Evolutionary conservation across 805 yeast genomes (phyloP), one percentile per base, ranked within the genome.

Genomic region (Nakazawaea molendinolei): DNA sequence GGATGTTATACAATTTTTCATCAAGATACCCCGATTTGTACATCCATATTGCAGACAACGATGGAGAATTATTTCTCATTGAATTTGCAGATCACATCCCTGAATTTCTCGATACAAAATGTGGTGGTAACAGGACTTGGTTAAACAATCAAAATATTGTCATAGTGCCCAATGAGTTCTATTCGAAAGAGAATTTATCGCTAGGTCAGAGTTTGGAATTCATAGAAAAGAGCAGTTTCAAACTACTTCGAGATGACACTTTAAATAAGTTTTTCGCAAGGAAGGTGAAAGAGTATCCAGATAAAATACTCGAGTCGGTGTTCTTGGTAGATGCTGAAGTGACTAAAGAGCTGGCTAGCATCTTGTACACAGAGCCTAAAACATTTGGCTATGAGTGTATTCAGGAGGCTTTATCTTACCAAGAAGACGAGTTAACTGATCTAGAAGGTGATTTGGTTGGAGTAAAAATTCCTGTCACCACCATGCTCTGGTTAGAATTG

Each of bases 91-190:
- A 74, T 3, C 38, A 44, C 2, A 46, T 44, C 8, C 39, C 38
- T 8, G 56, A 56, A 5, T 71, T 76, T 70, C 46, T 71, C 8
- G 60, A 55, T 5, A 75, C 75, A 2, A 61, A 55, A 14, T 61
- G 55, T 35, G 65, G 79, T 0, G 47, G 55, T 12, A 74, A 76
- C 47, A 55, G 84, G 38, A 51, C 69, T 2, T 76, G 83, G 83
- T 42, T 74, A 7, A 62, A 68, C 36, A 50, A 60, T 29, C 68
- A 69, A 3, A 44, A 53, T 15, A 47, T 69, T 10, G 46, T 61
- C 36, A 43, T 62, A 15, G 61, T 71, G 7, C 75, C 76, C 2
- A 48, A 54, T 13, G 52, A 54, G 4, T 66, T 50, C 38, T 53
- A 56, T 26, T 44, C 46, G 5, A 46, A 53, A 13, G 50, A 62